These are phyloP conservation scores for Symbiodinium natans DNA, from an alignment of 73 alveolate genomes.

Conservation along the genomic window DNA sequence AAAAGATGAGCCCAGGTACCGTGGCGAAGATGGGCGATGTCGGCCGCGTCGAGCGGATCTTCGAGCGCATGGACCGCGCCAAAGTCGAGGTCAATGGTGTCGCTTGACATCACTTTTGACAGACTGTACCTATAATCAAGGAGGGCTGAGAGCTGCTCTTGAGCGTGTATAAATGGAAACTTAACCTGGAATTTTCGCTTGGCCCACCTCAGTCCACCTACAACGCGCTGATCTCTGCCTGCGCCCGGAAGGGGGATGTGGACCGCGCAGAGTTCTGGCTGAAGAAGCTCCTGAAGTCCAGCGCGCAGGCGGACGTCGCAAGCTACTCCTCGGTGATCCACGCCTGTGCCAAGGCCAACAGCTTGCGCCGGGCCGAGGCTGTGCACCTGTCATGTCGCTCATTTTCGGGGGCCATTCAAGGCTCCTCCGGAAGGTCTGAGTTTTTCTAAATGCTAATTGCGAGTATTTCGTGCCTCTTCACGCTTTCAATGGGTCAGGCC, in stretches of 20 bases:
- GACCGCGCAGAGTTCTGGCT: conserved; percentile 92
- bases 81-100: conserved; percentile 42
- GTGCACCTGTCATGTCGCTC: neutral
- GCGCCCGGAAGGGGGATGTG: conserved; percentile 91
- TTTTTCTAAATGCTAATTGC: too few relatives aligned
- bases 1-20: neutral
- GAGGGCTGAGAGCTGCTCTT: too few relatives aligned
- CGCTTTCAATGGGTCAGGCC: conserved; percentile 1
- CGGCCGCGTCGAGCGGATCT: conserved; percentile 71
- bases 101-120: neutral
- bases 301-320: conserved; percentile 73
- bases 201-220: conserved; percentile 23
- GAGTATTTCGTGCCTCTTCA: neutral
- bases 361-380: conserved; percentile 61
- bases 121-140: too few relatives aligned
- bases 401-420: too few relatives aligned
- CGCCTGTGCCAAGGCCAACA: conserved; percentile 86
- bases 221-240: conserved; percentile 83
- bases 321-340: conserved; percentile 91
- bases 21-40: conserved; percentile 86
- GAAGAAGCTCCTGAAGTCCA: conserved; percentile 52
- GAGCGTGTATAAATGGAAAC: too few relatives aligned
- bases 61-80: conserved; percentile 68
- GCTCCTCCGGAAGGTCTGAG: too few relatives aligned
- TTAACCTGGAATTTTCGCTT: neutral